Evolutionary conservation across 2,329 filamentous ascomycete species (phyloP).

Genomic region (Zasmidium citrigriseum): DNA sequence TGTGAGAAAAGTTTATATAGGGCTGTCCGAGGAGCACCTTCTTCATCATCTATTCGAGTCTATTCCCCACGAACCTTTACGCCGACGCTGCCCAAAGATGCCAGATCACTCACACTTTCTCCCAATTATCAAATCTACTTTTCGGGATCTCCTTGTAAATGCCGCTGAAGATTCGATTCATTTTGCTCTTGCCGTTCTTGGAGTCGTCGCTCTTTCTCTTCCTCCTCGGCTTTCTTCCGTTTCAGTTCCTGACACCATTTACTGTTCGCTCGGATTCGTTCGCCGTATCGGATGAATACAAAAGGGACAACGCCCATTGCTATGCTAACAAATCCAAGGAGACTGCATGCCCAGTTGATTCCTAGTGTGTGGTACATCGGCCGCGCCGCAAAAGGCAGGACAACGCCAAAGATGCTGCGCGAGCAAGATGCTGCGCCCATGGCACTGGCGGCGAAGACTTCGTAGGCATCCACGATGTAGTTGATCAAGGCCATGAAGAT

Average conservation of each 20-base stretch:
- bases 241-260: constrained; percentile 64
- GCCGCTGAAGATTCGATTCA: constrained; percentile 1
- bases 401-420: constrained; percentile 74
- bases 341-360: constrained; percentile 64
- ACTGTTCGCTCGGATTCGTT: constrained; percentile 56
- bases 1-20: no score
- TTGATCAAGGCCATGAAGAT: constrained; percentile 58
- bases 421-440: constrained; percentile 83
- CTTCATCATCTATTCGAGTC: constrained; percentile 2
- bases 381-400: constrained; percentile 48
- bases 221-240: constrained; percentile 46
- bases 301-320: constrained; percentile 59
- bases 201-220: constrained; percentile 17
- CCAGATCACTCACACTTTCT: constrained; percentile 3
- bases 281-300: constrained; percentile 57
- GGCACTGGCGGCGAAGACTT: constrained; percentile 72
- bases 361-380: constrained; percentile 69
- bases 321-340: constrained; percentile 53
- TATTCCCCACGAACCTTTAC: not conserved
- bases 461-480: constrained; percentile 68
- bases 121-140: constrained; percentile 20
- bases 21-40: not conserved
- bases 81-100: not conserved
- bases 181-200: constrained; percentile 6
- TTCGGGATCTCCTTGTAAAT: constrained; percentile 16